Evolutionary conservation across 129 eudicot genomes (phyloP), one percentile per base, ranked within the genome.

Genomic region (Flaveria sonorensis): DNA sequence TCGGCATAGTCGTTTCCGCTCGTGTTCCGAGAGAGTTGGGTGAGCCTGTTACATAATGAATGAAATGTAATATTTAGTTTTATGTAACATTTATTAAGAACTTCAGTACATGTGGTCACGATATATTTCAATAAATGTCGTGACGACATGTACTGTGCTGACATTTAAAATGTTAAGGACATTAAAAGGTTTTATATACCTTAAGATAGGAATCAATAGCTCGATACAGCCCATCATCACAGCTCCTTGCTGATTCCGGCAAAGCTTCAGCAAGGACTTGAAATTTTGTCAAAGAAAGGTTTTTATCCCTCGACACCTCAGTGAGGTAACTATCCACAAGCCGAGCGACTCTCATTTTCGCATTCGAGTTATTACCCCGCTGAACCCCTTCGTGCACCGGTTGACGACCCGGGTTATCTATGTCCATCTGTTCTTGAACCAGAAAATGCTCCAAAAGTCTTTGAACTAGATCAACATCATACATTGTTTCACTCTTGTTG

Each of bases 251-350:
- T 14, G 96, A 91, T 68, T 94, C 99, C 0, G 99, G 99, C 77
- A 94, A 84, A n/a, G 99, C 93, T 88, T 94, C 99, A 2, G 99
- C 96, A 56, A 94, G 88, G 52, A 94, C 99, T 73, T 94, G 99
- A 81, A 94, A 94, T 75, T 91, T 94, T 3, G 97, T 89, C 71
- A 91, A 79, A 1, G 96, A 85, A 24, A 94, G 90, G 72, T 82
- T 89, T 72, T 90, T 75, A 48, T 94, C 99, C 68, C 93, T 82
- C 10, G 99, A 85, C 5, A 89, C 96, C 75, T 94, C 99, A 0
- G 99, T 91, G 4, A 94, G 90, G 77, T 94, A 94, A 76, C 99
- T 94, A 30, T 91, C 99, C 1, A 94, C 92, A 2, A 94, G 97
- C 83, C 94, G 89, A 6, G 99, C 96, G 12, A 94, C 99, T 71